Conservation (phyloP, 2,329 filamentous ascomycete genomes). For the Alternaria infectoria region DNA sequence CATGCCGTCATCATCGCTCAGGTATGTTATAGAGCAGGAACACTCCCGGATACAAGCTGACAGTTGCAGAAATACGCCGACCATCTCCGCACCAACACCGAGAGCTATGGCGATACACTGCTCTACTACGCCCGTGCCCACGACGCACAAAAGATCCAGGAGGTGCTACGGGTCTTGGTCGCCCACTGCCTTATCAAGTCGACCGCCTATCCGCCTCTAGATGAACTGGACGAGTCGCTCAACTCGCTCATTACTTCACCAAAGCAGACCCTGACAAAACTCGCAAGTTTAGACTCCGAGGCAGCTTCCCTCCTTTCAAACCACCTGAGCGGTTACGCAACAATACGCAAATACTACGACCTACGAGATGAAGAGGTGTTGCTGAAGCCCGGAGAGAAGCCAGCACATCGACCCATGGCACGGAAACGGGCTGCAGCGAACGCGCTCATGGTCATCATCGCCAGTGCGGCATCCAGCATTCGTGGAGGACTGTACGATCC, state of each 20-base stretch:
- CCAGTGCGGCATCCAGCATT: conserved; percentile 87
- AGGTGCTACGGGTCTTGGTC: conserved; percentile 84
- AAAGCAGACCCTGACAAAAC: conserved; percentile 71
- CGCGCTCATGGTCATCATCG: conserved; percentile 81
- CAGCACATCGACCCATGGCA: conserved; percentile 60
- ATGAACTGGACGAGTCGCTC: conserved; percentile 76
- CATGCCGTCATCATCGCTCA: conserved; percentile 84
- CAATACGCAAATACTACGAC: conserved; percentile 86
- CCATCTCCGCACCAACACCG: conserved; percentile 71
- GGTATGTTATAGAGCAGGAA: conserved; percentile 59
- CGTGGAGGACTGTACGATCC: conserved; percentile 88
- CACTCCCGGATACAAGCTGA: conserved; percentile 19
- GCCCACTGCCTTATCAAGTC: conserved; percentile 88
- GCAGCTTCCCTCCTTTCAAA: conserved; percentile 84
- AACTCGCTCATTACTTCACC: conserved; percentile 73
- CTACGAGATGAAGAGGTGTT: conserved; percentile 73
- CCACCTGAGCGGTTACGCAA: conserved; percentile 90
- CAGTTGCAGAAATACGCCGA: conserved; percentile 77
- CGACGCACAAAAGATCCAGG: conserved; percentile 76
- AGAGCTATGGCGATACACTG: conserved; percentile 83
- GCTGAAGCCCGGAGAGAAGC: conserved; percentile 44
- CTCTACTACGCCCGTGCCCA: conserved; percentile 92
- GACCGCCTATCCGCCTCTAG: conserved; percentile 73
- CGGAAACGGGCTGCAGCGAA: conserved; percentile 73
- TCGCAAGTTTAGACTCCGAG: conserved; percentile 77